Base-by-base conservation (phyloP, 2,329 filamentous ascomycete genomes). In the Monosporascus sp. region DNA sequence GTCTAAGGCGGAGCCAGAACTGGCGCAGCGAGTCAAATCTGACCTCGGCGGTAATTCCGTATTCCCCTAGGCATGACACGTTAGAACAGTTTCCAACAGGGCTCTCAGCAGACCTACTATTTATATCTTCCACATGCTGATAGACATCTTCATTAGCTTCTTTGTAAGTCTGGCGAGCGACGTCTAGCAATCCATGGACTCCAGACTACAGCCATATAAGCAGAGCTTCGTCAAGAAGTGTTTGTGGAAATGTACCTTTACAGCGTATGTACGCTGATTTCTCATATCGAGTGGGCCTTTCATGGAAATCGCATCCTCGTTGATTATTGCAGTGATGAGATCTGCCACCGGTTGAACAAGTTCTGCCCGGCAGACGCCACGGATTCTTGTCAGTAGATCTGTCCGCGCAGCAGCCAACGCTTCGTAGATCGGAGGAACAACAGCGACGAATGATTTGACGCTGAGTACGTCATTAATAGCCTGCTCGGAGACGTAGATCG, bases 181-280 rank as follows among this genome's bases (percentile, higher is more conserved):
- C 88, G 70, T 97, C 93, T 4, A 97, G 81, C 53, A 97, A 81
- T 2, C 90, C 90, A 61, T 90, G 91, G 43, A 94, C 84, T 0
- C 90, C 90, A 46, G 90, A 84, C 81, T 90, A 60, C 7, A 5
- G 37, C 38, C 14, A 59, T 60, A 57, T 69, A 34, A 66, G 61
- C 48, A 43, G 6, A 19, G 22, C 27, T 38, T 27, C 19, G 27
- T 14, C 31, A 14, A 4, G 47, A 40, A 17, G 7, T 11, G 19
- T 20, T 34, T 38, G 11, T 19, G 5, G 43, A 48, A n/a, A 40
- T 60, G 53, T 64, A 85, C 84, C 73, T 88, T 94, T 34, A 97
- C 87, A 22, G 93, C 93, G 72, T 95, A 97, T 1, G 88, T 90
- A 58, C 93, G 80, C 66, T 97, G 93, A 56, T 97, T 96, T 16